These are phyloP conservation scores for Plasmodium vivax DNA, from an alignment of 169 alveolate species.

Conservation along the genomic window DNA sequence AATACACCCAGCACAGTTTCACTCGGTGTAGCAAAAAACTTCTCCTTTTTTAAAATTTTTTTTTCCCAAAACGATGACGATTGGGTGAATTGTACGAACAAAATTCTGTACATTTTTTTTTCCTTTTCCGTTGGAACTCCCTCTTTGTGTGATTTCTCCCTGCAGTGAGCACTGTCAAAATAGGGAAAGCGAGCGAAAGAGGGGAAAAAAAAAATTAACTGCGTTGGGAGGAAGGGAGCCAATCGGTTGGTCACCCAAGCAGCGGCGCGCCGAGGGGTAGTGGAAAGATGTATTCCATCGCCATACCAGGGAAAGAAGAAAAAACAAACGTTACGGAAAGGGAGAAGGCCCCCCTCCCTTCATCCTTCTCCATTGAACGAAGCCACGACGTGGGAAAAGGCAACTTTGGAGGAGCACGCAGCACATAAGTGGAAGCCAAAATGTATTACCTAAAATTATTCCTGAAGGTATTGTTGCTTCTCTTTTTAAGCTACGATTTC, in stretches of 20 bases:
- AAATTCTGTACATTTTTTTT: neutral
- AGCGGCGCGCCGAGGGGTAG: neutral
- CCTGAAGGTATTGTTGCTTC: constrained; percentile 16
- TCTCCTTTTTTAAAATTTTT: neutral
- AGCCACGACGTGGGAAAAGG: neutral
- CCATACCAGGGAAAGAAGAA: neutral
- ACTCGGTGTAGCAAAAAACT: neutral
- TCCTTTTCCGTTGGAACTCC: neutral
- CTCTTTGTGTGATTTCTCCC: neutral
- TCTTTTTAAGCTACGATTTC: constrained; percentile 65
- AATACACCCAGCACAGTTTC: neutral
- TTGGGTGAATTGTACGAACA: neutral
- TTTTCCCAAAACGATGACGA: neutral
- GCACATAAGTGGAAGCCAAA: constrained; percentile 1
- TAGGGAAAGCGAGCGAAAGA: neutral
- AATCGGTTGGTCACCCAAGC: neutral
- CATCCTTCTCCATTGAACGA: neutral
- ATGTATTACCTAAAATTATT: constrained; percentile 12
- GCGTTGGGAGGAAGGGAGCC: neutral
- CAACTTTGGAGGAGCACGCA: neutral
- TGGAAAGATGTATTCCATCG: neutral
- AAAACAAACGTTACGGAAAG: neutral
- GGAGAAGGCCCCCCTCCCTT: too few species aligned
- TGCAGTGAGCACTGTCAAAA: neutral
- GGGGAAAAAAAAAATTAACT: neutral